These are phyloP conservation scores for Diplocarpon rosae DNA, from an alignment of 2,329 filamentous ascomycete species.

Conservation along the genomic window DNA sequence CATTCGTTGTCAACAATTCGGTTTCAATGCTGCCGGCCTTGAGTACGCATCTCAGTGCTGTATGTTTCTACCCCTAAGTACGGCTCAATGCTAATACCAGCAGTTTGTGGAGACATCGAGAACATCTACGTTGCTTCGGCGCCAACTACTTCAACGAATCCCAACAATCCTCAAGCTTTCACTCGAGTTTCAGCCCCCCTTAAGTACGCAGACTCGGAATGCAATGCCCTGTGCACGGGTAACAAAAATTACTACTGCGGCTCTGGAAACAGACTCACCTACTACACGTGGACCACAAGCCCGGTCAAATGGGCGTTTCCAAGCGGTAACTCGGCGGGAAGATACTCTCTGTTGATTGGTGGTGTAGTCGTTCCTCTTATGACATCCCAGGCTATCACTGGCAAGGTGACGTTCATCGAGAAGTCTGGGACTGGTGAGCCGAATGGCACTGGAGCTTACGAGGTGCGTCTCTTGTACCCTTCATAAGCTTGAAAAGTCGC, in stretches of 20 bases:
- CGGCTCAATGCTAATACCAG: slow-evolving; percentile 25
- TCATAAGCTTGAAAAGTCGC: no score
- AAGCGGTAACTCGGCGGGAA: slow-evolving; percentile 40
- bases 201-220: slow-evolving; percentile 12
- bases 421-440: slow-evolving; percentile 43
- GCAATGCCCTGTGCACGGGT: slow-evolving; percentile 13
- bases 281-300: slow-evolving; percentile 10
- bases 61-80: neutral
- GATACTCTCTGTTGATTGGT: slow-evolving; percentile 49
- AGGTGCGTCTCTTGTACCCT: no score
- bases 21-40: slow-evolving; percentile 14
- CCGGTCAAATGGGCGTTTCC: slow-evolving; percentile 34
- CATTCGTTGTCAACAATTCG: slow-evolving; percentile 10
- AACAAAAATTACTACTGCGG: slow-evolving; percentile 12
- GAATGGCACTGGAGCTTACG: slow-evolving; percentile 55
- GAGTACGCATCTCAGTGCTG: slow-evolving; percentile 15
- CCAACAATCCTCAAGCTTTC: slow-evolving; percentile 6
- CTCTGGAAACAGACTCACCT: slow-evolving; percentile 13
- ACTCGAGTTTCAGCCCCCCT: slow-evolving; percentile 27
- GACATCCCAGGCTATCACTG: slow-evolving; percentile 37
- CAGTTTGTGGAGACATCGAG: slow-evolving; percentile 15
- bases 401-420: slow-evolving; percentile 52
- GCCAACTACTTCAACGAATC: slow-evolving; percentile 11
- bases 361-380: slow-evolving; percentile 39
- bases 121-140: slow-evolving; percentile 12